phyloP scores from a whole-genome alignment of 1,139 yeast genomes.

The Candida pseudoviswanathii region DNA sequence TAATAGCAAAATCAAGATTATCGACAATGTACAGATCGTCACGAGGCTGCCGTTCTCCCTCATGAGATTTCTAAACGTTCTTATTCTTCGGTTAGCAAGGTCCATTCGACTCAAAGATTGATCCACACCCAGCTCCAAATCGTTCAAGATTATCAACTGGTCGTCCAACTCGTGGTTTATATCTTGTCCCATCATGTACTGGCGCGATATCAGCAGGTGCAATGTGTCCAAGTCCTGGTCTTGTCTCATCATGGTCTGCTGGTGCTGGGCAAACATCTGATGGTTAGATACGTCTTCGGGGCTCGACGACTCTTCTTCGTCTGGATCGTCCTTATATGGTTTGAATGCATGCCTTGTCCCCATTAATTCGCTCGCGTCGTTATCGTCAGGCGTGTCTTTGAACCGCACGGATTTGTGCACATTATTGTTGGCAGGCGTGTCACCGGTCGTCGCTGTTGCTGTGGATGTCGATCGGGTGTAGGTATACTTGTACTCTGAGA shows the following conservation, averaged over 20 bases:
- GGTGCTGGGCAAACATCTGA: constrained; percentile 66
- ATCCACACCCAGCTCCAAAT: constrained; percentile 70
- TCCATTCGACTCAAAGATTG: constrained; percentile 51
- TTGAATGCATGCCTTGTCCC: constrained; percentile 24
- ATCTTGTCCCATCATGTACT: constrained; percentile 62
- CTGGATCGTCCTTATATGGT: constrained; percentile 51
- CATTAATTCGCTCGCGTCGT: constrained; percentile 25
- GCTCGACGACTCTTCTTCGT: constrained; percentile 15
- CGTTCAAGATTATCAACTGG: constrained; percentile 69
- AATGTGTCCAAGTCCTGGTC: constrained; percentile 62
- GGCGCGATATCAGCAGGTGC: constrained; percentile 63
- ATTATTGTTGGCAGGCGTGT: constrained; percentile 9
- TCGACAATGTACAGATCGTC: constrained; percentile 64
- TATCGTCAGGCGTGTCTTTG: constrained; percentile 40
- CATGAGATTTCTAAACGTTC: constrained; percentile 55
- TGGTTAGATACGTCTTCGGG: constrained; percentile 30
- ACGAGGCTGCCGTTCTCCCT: constrained; percentile 73
- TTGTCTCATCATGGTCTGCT: constrained; percentile 63
- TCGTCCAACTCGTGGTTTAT: constrained; percentile 70
- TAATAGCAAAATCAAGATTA: constrained; percentile 58
- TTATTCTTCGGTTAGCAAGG: constrained; percentile 57
- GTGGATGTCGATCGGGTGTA: constrained; percentile 11
- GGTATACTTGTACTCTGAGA: constrained; percentile 37
- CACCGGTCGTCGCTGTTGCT: background rate
- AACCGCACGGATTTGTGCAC: constrained; percentile 53